These are phyloP conservation scores for Exutisphaerella laricina DNA, from an alignment of 2,329 filamentous ascomycete genomes.

Conservation along the genomic window DNA sequence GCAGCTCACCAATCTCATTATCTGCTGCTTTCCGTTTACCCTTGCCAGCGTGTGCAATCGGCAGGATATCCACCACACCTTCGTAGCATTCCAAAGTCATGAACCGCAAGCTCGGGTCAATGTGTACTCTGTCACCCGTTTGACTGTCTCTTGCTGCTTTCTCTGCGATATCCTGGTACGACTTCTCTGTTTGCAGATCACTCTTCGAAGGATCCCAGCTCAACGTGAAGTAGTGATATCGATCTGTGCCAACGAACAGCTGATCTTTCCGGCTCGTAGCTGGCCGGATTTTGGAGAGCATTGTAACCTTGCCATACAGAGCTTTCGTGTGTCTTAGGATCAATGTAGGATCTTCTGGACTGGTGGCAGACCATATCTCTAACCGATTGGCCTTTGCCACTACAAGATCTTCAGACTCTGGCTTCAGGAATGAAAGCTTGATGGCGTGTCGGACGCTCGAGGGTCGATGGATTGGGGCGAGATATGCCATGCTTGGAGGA, in stretches of 20 bases:
- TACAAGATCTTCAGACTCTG: constrained; percentile 74
- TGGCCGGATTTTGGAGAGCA: constrained; percentile 75
- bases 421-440: constrained; percentile 67
- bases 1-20: constrained; percentile 51
- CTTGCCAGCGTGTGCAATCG: constrained; percentile 51
- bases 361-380: constrained; percentile 67
- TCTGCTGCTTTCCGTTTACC: constrained; percentile 42
- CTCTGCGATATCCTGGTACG: constrained; percentile 56
- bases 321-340: constrained; percentile 61
- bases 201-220: constrained; percentile 72
- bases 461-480: constrained; percentile 86
- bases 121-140: constrained; percentile 73
- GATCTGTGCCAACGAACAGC: constrained; percentile 86
- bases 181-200: constrained; percentile 52
- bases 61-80: constrained; percentile 60
- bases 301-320: constrained; percentile 79
- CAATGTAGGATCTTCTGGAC: constrained; percentile 51
- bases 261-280: constrained; percentile 70
- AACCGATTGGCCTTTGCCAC: constrained; percentile 81
- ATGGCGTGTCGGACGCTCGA: constrained; percentile 88
- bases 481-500: constrained; percentile 68
- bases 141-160: constrained; percentile 66
- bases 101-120: constrained; percentile 61
- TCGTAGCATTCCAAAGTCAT: constrained; percentile 65
- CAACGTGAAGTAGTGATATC: constrained; percentile 84